Conservation (phyloP, 129 eudicot genomes). For the Artemisia tridentata region DNA sequence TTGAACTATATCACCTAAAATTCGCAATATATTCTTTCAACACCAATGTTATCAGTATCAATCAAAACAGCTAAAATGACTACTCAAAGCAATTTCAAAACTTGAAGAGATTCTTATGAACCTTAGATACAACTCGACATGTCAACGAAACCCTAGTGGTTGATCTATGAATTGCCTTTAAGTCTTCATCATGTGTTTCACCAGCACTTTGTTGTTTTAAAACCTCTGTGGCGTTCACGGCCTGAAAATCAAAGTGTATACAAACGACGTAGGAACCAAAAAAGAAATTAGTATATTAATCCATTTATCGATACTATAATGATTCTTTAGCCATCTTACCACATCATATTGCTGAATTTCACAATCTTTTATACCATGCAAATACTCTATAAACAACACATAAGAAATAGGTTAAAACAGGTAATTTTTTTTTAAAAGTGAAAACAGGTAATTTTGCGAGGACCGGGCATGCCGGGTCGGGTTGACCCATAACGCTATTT, state of each 20-base stretch:
- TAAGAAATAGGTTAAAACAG: background rate
- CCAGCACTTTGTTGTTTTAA: conserved; percentile 10
- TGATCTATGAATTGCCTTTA: conserved; percentile 46
- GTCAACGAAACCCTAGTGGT: conserved; percentile 76
- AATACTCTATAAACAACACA: conserved; percentile 51
- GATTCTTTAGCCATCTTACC: conserved; percentile 44
- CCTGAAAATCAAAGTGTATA: conserved; percentile 42
- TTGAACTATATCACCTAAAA: too few species aligned
- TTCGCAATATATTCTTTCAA: too few species aligned
- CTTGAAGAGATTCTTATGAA: conserved; percentile 59
- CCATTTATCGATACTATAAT: background rate
- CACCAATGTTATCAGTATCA: too few species aligned
- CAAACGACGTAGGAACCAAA: background rate
- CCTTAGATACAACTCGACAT: conserved; percentile 73
- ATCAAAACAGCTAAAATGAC: background rate
- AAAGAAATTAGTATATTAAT: background rate
- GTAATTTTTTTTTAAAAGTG: too few species aligned
- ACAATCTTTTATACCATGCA: conserved; percentile 82
- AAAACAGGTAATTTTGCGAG: too few species aligned
- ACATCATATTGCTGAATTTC: conserved; percentile 51
- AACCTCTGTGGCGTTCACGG: conserved; percentile 47
- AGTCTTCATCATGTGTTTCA: conserved; percentile 24
- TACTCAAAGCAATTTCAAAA: conserved; percentile 30
- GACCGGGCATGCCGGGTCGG: too few species aligned
- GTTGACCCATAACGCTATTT: too few species aligned